Evolutionary conservation across 371 early-diverging fungal species (phyloP).

Genomic region (Coemansia sp.): DNA sequence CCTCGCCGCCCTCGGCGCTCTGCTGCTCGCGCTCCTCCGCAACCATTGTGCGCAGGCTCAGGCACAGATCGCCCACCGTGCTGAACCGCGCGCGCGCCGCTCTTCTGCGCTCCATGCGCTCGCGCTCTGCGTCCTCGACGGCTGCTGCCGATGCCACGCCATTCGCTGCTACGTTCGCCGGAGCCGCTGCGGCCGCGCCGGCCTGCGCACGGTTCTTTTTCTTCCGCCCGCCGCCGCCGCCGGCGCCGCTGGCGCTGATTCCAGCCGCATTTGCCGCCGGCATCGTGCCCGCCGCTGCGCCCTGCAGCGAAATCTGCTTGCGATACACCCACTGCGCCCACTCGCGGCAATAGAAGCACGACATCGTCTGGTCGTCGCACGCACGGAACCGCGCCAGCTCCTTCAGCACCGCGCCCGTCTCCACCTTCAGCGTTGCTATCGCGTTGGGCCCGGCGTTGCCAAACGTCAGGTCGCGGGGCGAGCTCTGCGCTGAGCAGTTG

Average conservation of each 20-base stretch:
- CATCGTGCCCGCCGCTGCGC: neutral
- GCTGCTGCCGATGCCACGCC: neutral
- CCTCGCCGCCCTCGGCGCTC: neutral
- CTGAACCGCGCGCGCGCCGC: conserved; percentile 33
- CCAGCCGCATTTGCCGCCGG: conserved; percentile 1
- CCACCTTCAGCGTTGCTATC: conserved; percentile 52
- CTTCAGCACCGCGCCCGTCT: conserved; percentile 63
- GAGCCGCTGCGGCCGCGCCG: neutral
- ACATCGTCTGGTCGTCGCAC: conserved; percentile 68
- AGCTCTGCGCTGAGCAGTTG: neutral
- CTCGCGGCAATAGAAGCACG: conserved; percentile 79
- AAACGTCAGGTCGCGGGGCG: neutral
- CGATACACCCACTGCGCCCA: conserved; percentile 82
- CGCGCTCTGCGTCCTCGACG: conserved; percentile 25
- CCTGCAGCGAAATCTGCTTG: conserved; percentile 55
- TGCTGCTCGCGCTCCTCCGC: conserved; percentile 31
- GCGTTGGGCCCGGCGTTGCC: conserved; percentile 43
- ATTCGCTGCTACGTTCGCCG: neutral
- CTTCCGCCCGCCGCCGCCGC: conserved; percentile 22
- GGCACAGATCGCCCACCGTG: conserved; percentile 49
- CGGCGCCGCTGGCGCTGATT: neutral
- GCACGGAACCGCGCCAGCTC: conserved; percentile 73
- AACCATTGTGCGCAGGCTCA: conserved; percentile 42
- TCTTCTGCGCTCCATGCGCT: conserved; percentile 48
- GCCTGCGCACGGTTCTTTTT: conserved; percentile 54